phyloP scores from a whole-genome alignment of 306 rosid genomes.

The Vigna nakashimae region DNA sequence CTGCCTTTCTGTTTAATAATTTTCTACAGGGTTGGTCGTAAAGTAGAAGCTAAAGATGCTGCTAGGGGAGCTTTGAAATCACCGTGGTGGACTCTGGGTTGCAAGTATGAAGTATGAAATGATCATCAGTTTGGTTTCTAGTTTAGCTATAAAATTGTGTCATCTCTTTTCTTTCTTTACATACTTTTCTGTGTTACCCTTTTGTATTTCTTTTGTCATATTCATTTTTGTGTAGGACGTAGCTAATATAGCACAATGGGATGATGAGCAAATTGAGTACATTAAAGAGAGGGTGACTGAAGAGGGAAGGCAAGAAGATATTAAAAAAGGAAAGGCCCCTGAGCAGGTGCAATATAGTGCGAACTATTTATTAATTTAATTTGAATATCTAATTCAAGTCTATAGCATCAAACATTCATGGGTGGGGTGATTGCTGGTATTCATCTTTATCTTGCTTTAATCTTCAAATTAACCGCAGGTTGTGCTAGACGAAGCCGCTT shows the following conservation, averaged over 20 bases:
- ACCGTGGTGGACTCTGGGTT: conserved; percentile 99
- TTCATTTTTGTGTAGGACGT: conserved; percentile 67
- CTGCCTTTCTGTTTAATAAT: not conserved
- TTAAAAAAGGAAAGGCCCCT: conserved; percentile 85
- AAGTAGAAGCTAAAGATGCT: conserved; percentile 88
- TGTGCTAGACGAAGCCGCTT: conserved; percentile 92
- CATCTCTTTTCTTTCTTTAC: conserved; percentile 14
- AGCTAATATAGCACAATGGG: conserved; percentile 91
- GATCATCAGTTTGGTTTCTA: conserved; percentile 34
- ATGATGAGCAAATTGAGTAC: conserved; percentile 95
- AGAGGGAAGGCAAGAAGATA: conserved; percentile 89
- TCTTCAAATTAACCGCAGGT: conserved; percentile 56
- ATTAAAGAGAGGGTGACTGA: conserved; percentile 84
- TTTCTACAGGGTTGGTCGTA: conserved; percentile 77
- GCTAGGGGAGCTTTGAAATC: conserved; percentile 92
- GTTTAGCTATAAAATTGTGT: not conserved
- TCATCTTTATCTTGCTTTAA: conserved; percentile 23
- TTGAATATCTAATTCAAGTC: not conserved
- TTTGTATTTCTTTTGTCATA: conserved; percentile 13
- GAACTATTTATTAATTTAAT: conserved; percentile 11
- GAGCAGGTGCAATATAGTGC: conserved; percentile 65
- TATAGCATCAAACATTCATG: not conserved
- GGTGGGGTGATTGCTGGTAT: conserved; percentile 3
- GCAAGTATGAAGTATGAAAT: conserved; percentile 67
- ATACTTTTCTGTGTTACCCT: not conserved